Base-by-base conservation (phyloP, 768 basidiomycete species). In the Aureoboletus auriporus region DNA sequence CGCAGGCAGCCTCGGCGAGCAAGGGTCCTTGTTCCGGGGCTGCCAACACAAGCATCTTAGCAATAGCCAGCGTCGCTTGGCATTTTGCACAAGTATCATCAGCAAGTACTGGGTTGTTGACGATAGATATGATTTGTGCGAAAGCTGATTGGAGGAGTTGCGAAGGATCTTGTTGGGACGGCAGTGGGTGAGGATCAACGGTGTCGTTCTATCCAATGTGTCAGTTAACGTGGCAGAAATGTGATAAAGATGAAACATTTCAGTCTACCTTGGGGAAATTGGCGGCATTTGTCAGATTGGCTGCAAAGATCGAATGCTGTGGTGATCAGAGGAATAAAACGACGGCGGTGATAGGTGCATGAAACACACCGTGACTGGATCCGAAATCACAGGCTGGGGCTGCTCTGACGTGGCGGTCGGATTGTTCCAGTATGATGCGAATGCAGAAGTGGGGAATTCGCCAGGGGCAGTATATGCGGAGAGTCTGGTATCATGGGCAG, bases 361-460 rank as follows among this genome's bases (percentile, higher is more conserved):
- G 40, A 49, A 42, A 60, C 69, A 37, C 40, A 85, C 86, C 37
- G 75, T 73, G 34, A 86, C 76, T 4, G 83, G 80, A 61, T 87
- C 84, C 27, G 83, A 78, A 36, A 88, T 75, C 27, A 86, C 75
- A 1, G 85, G 85, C 62, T 87, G 85, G 5, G 79, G 79, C 62
- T 88, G 86, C 1, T 72, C 78, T 20, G 77, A 76, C 4, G 84
- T 86, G 29, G 78, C 80, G 1, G 83, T 87, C 8, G 84, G 83
- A 53, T 75, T 65, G 60, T 87, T 87, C 70, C 79, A 85, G 63
- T 86, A 88, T 39, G 75, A 71, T 9, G 67, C 62, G 58, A 78
- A 86, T 20, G 74, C 66, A 2, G 80, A 75, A 4, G 83, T 83
- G 1, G 84, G 83, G 60, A 86, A 86, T 12, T 64, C 59, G 14